Evolutionary conservation across 2,329 filamentous ascomycete species (phyloP).

Genomic region (Neurospora sp.): DNA sequence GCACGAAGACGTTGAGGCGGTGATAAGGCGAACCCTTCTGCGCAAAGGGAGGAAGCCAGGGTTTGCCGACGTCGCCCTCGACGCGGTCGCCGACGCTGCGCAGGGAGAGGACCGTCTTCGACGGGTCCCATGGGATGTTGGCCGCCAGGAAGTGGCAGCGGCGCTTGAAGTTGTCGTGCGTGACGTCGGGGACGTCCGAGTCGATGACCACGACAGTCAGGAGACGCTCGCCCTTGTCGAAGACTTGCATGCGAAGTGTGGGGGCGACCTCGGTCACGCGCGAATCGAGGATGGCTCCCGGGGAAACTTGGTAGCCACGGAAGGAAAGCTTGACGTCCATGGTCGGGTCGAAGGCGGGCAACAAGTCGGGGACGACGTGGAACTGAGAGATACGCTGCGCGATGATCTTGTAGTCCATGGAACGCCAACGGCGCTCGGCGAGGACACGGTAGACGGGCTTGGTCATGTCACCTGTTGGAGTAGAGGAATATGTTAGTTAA

Average conservation of each 20-base stretch:
- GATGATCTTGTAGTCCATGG: slow-evolving; percentile 69
- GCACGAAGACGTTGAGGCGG: slow-evolving; percentile 70
- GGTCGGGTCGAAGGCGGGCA: slow-evolving; percentile 67
- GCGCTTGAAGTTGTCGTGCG: slow-evolving; percentile 65
- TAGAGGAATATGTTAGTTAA: not conserved
- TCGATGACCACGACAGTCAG: slow-evolving; percentile 82
- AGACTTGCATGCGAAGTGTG: slow-evolving; percentile 73
- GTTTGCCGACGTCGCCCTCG: slow-evolving; percentile 52
- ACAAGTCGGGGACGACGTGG: slow-evolving; percentile 77
- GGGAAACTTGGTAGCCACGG: slow-evolving; percentile 55
- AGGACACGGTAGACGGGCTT: slow-evolving; percentile 93
- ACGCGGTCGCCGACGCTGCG: slow-evolving; percentile 39
- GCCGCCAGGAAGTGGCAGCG: slow-evolving; percentile 81
- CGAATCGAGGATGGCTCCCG: slow-evolving; percentile 72
- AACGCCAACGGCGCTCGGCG: slow-evolving; percentile 78
- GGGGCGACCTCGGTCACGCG: slow-evolving; percentile 63
- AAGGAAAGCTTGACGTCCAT: slow-evolving; percentile 80
- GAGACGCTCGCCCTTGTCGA: slow-evolving; percentile 70
- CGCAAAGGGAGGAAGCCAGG: slow-evolving; percentile 79
- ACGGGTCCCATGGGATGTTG: slow-evolving; percentile 45
- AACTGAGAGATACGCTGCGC: slow-evolving; percentile 81
- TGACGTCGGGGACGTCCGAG: slow-evolving; percentile 75
- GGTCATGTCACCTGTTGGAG: slow-evolving; percentile 75
- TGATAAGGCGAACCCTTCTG: slow-evolving; percentile 91
- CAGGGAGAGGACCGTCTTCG: slow-evolving; percentile 54